Percentiles rank a stretch among this genome's conserved stretches.
Conservation (phyloP, 305 asterid genomes). For the Fraxinus nigra region DNA sequence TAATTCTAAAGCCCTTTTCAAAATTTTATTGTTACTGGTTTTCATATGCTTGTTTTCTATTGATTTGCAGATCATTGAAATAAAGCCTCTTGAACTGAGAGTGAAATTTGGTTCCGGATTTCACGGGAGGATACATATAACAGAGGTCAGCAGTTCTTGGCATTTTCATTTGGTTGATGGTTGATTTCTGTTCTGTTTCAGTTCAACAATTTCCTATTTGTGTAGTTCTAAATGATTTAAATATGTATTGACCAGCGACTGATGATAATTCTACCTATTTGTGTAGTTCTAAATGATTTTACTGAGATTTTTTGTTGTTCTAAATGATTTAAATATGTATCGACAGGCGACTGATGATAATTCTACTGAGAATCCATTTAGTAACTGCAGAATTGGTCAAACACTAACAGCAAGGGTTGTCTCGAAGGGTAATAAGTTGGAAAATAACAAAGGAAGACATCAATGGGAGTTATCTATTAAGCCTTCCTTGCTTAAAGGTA, state of each 20-base stretch:
- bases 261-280: too few relatives aligned
- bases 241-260: too few relatives aligned
- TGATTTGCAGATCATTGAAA: constrained; percentile 77
- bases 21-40: not conserved
- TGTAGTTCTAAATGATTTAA: too few relatives aligned
- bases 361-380: constrained; percentile 61
- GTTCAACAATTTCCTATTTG: constrained; percentile 1
- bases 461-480: constrained; percentile 81
- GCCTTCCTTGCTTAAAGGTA: constrained; percentile 75
- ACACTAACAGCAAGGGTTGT: constrained; percentile 71
- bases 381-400: constrained; percentile 69
- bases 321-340: constrained; percentile 17
- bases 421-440: constrained; percentile 54
- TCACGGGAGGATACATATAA: constrained; percentile 81
- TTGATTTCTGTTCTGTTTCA: not conserved
- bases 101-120: constrained; percentile 84
- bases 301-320: not conserved
- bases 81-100: constrained; percentile 81
- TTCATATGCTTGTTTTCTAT: constrained; percentile 9
- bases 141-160: constrained; percentile 69
- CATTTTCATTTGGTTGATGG: constrained; percentile 18
- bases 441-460: constrained; percentile 40
- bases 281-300: not conserved
- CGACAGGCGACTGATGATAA: constrained; percentile 68
- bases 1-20: constrained; percentile 7